phyloP scores from a whole-genome alignment of 2,329 filamentous ascomycete species.

The Dothideomycetes sp. region DNA sequence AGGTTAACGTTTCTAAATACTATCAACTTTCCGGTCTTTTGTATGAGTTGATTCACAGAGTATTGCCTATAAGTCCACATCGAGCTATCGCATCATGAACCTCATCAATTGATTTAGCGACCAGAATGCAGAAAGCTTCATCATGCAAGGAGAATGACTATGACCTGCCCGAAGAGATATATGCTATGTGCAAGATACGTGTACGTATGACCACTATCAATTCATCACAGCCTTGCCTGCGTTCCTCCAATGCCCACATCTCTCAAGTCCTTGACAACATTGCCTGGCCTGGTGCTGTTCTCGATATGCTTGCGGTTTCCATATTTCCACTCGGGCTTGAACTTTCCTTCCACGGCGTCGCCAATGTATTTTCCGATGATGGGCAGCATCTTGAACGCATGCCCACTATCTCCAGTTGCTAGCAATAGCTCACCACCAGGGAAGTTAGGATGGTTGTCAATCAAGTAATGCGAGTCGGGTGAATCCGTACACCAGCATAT shows the following conservation, averaged over 20 bases:
- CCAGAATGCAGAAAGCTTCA: too few relatives aligned
- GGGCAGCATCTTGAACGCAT: constrained; percentile 47
- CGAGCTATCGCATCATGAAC: too few relatives aligned
- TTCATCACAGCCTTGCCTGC: not conserved
- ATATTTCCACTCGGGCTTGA: constrained; percentile 10
- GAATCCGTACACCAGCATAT: constrained; percentile 53
- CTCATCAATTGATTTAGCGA: too few relatives aligned
- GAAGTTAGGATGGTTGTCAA: constrained; percentile 40
- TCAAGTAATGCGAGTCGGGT: constrained; percentile 44
- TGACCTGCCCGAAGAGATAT: too few relatives aligned
- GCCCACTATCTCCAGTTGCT: constrained; percentile 43
- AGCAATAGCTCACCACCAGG: constrained; percentile 32
- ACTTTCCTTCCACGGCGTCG: constrained; percentile 38
- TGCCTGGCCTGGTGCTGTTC: constrained; percentile 12
- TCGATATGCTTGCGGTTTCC: not conserved
- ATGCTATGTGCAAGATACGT: too few relatives aligned
- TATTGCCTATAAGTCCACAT: too few relatives aligned
- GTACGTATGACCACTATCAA: too few relatives aligned
- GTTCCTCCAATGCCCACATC: constrained; percentile 15
- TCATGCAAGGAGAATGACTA: too few relatives aligned
- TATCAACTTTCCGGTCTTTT: too few relatives aligned
- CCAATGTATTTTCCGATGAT: constrained; percentile 42
- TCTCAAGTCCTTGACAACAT: constrained; percentile 16
- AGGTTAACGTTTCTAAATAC: too few relatives aligned
- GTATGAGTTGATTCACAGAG: too few relatives aligned